Base-by-base conservation (phyloP, 306 rosid genomes). In the Aeschynomene evenia region DNA sequence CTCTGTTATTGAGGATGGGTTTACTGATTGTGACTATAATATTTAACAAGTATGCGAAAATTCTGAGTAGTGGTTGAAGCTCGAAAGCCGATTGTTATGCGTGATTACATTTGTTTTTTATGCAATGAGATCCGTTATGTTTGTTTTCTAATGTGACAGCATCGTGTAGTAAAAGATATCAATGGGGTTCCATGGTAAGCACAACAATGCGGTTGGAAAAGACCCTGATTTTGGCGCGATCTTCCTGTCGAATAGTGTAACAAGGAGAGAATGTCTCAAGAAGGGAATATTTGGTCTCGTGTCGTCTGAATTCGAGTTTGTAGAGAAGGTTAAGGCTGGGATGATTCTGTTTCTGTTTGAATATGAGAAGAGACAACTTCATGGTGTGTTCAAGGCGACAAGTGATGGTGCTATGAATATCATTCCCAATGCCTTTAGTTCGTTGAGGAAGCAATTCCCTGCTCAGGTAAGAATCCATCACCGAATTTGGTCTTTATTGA, bases 301-400 rank as follows among this genome's bases (percentile, higher is more conserved):
- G 5, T 24, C 79, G 22, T 29, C 70, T 36, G 28, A 31, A 4
- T 73, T 80, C 51, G 76, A 43, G 13, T 82, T 86, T 75, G 84
- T 89, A 15, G 73, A 70, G 68, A 78, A 79, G 78, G 60, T 89
- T 50, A 84, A 87, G 74, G 23, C 61, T 0, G 92, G 90, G 13
- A 82, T 81, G 80, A n/a, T 81, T 68, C 64, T 89, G 51, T 89
- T 89, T 75, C 85, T 89, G 14, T 86, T 79, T 37, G 92, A 89
- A 28, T 61, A 74, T 39, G 92, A 86, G 60, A 77, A 72, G 59
- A 79, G 73, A 68, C 56, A 60, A 52, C 96, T 89, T 51, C 77
- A 89, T 51, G 96, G 96, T 19, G 91, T 89, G 37, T 89, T 76
- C 34, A 58, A 26, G 80, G 89, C 92, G 21, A 16, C 66, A 42